Base-by-base conservation (phyloP, 129 eudicot species). In the Flaveria robusta region DNA sequence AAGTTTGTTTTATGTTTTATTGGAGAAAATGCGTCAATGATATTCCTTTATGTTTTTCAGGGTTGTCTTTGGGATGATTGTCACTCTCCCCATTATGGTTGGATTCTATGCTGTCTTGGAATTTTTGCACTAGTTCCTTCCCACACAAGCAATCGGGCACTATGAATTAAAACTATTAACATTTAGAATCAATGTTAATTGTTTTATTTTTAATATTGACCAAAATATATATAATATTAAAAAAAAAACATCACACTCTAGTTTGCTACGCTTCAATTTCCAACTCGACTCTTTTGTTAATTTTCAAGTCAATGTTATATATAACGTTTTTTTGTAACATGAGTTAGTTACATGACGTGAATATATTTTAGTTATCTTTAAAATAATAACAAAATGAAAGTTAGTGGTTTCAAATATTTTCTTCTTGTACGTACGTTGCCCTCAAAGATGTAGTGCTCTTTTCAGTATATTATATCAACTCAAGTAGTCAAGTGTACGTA, bases 61-160 rank as follows among this genome's bases (percentile, higher is more conserved):
- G 93, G 93, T 88, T 62, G 80, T 88, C 20, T 83, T 86, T 27
- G 93, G 93, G n/a, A 88, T 86, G 93, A 79, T 88, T 59, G 90
- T 84, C 66, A 86, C 93, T 50, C 90, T 88, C 72, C 93, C 93
- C 19, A 75, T 88, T 55, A 75, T 88, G 51, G 85, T 88, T 42
- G 93, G 85, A 49, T 88, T 83, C 82, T 88, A 83, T 68, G 88
- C 90, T 46, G 79, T 79, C 59, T 71, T 88, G 74, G 90, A 81
- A 72, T 83, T 80, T 75, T 71, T 86, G 29, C 88, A 84, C 52
- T 86, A 41, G 70, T 81, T 80, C 29, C 52, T 66, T 73, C 52
- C 9, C 22, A 12, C 29, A 29, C 70, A 70, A 19, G 10, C 56
- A 29, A 78, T 26, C 14, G 15, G 13, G 9, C 50, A 39, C 47